A percentile compares a stretch with the other conserved stretches of the same genome.
phyloP scores from a whole-genome alignment of 2,329 filamentous ascomycete genomes.

The Leptographium galeiforme region DNA sequence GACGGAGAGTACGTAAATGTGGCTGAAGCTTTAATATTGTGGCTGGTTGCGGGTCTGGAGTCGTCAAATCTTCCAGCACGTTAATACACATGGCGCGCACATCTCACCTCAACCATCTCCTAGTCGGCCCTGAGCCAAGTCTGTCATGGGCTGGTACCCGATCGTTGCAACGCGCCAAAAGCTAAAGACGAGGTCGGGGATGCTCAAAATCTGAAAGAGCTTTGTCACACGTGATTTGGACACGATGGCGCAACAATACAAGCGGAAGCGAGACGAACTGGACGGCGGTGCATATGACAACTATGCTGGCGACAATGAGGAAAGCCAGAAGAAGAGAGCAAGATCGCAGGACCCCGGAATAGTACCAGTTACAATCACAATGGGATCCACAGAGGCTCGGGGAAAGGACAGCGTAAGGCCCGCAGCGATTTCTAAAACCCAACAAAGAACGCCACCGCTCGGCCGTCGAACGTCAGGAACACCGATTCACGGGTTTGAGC shows the following conservation, averaged over 20 bases:
- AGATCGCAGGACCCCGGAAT: background rate
- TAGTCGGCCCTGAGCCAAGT: too few relatives aligned
- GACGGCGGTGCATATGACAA: slow-evolving; percentile 1
- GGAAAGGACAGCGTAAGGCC: slow-evolving; percentile 1
- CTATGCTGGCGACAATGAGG: background rate
- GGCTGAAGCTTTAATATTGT: slow-evolving; percentile 2
- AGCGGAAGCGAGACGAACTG: background rate
- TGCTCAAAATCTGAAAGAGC: too few relatives aligned
- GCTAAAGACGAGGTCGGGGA: too few relatives aligned
- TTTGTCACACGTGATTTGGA: background rate
- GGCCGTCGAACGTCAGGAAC: slow-evolving; percentile 36
- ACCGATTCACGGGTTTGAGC: slow-evolving; percentile 41
- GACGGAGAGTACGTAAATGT: background rate
- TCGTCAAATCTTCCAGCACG: too few relatives aligned
- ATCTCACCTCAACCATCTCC: too few relatives aligned
- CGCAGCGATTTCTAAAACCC: slow-evolving; percentile 3
- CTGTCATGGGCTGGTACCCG: too few relatives aligned
- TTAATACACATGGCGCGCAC: too few relatives aligned
- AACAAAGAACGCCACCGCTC: slow-evolving; percentile 24
- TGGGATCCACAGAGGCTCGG: background rate
- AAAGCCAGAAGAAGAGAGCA: background rate
- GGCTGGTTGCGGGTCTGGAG: background rate
- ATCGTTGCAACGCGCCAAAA: too few relatives aligned
- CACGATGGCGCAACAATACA: background rate
- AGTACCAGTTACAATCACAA: background rate